These are phyloP conservation scores for Fonsecaea multimorphosa DNA, from an alignment of 2,329 filamentous ascomycete genomes.

Conservation along the genomic window DNA sequence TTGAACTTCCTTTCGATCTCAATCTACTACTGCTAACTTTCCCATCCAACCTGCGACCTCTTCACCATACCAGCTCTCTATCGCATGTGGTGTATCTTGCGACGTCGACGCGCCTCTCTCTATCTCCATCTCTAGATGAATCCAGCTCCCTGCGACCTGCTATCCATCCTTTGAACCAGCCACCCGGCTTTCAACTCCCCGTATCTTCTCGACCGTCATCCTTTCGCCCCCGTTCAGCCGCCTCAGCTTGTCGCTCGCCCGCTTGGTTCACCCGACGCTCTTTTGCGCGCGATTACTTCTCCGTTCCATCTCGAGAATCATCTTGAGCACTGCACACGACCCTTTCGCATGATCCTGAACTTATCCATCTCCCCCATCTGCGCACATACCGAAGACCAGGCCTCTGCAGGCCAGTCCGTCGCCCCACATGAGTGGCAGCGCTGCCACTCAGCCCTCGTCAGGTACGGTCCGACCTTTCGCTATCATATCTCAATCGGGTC, in stretches of 20 bases:
- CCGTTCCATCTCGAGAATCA: constrained; percentile 13
- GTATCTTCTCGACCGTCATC: constrained; percentile 23
- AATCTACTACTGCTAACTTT: constrained; percentile 5
- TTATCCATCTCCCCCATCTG: constrained; percentile 19
- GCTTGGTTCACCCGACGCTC: constrained; percentile 12
- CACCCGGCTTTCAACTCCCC: constrained; percentile 13
- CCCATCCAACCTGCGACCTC: constrained; percentile 18
- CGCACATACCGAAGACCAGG: constrained; percentile 30
- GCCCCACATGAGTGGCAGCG: constrained; percentile 42
- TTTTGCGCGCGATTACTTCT: constrained; percentile 22
- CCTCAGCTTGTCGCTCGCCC: constrained; percentile 18
- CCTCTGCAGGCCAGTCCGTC: constrained; percentile 35
- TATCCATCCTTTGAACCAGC: constrained; percentile 23
- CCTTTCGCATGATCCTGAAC: constrained; percentile 26
- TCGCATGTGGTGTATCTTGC: constrained; percentile 22
- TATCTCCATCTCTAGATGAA: constrained; percentile 14
- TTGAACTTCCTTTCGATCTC: constrained; percentile 15
- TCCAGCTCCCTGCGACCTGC: constrained; percentile 2
- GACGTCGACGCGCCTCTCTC: constrained; percentile 20
- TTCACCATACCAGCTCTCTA: constrained; percentile 11
- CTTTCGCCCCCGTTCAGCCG: constrained; percentile 26
- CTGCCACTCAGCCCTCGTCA: constrained; percentile 38
- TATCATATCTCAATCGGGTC: constrained; percentile 19
- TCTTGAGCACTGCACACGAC: constrained; percentile 10
- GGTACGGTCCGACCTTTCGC: constrained; percentile 33